Base-by-base conservation (phyloP, 495 filamentous ascomycete species). In the Penicillium steckii region DNA sequence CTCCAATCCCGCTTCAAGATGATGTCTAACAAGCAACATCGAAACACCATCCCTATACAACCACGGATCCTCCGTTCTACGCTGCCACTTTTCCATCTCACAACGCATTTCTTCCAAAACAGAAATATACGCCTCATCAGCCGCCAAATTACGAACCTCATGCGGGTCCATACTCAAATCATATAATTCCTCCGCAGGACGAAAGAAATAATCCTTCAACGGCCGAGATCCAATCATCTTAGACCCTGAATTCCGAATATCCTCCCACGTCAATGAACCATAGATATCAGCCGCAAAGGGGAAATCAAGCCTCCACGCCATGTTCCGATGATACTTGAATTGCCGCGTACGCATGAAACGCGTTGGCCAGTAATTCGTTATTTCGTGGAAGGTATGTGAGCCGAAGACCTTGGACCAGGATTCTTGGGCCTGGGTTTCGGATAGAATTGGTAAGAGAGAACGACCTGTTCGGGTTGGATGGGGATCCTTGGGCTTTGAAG, bases 321-420 rank as follows among this genome's bases (percentile, higher is more conserved):
- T 64, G 46, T 78, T 77, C 29, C 75, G 68, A 49, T 78, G 75
- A 44, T 78, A 78, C 40, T 78, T 78, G 57, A 67, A 74, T 10
- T 58, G 48, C 2, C 52, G 53, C 3, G 61, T 73, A 12, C 75
- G 74, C 24, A 77, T 52, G 59, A 70, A 66, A 15, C 75, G 67
- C 2, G 75, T 78, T 3, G 74, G 75, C 59, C 64, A 78, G 56
- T 77, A 78, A 43, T 77, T 76, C 22, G 68, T 72, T 8, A 74
- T 51, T 58, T 78, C 75, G 43, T 78, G 75, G 59, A 78, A 77
- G n/a, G 75, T 77, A 53, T 78, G 75, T 12, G 71, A 75, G 27
- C 75, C 72, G 41, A 72, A 77, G 10, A 78, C 60, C 29, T 62
- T 50, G 25, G 61, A 41, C 55, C 66, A 63, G 37, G 51, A 54